Base-by-base conservation (phyloP, 2,329 filamentous ascomycete genomes). In the Colletotrichum echinochloae region DNA sequence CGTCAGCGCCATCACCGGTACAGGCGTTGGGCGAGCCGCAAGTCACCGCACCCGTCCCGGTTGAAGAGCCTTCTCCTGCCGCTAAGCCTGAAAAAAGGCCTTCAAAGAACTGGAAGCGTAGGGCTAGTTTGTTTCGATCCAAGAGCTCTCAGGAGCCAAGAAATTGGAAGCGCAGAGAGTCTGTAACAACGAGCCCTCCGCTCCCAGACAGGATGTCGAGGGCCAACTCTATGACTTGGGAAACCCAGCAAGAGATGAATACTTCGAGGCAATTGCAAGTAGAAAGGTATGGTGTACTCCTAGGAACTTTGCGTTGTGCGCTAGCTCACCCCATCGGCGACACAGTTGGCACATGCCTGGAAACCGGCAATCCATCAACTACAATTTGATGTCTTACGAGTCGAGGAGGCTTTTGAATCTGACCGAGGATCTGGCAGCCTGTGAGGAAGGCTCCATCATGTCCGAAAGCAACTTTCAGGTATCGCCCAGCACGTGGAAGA, bases 311-410 rank as follows among this genome's bases (percentile, higher is more conserved):
- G 35, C 5, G 9, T 16, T 39, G 33, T 39, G 18, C 54, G 39
- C 37, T 23, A 23, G 35, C 70, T 73, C 52, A 73, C 55, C 5
- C n/a, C 3, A n/a, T n/a, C 51, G 41, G 73, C 66, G 66, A 28
- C 74, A 57, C 61, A 83, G 79, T 57, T 77, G 78, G 74, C 76
- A 79, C 30, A 65, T 75, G 49, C 76, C 78, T 41, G 75, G 75
- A 30, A 78, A 79, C 48, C 81, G 80, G 56, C 75, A 78, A 6
- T 84, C 83, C 6, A 81, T 81, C 73, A 82, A 82, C 66, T 83
- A 85, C 75, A 80, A 85, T 66, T 69, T 82, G 60, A 77, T 77
- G 35, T 83, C 83, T 33, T 85, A 86, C 74, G 83, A 84, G 73
- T 81, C 83, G n/a, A 80, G 82, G 71, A 80, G 82, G 8, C 73